These are phyloP conservation scores for Vitrella brassicaformis DNA, from an alignment of 73 alveolate genomes.

Conservation along the genomic window DNA sequence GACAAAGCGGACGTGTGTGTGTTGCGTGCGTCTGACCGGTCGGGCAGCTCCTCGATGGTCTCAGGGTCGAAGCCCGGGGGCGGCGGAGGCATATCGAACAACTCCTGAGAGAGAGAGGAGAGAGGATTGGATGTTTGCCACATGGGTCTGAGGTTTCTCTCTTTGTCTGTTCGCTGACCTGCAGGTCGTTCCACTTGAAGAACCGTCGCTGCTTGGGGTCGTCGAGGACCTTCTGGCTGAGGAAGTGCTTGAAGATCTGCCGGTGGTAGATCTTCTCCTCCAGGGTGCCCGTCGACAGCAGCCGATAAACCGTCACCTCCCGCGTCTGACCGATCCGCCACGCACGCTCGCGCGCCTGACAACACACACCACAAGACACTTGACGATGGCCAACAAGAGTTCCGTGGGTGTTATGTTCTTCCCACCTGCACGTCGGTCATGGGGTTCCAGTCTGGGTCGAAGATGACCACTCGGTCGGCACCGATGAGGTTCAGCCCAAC, in stretches of 20 bases:
- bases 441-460: constrained; percentile 99
- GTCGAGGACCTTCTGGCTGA: constrained; percentile 53
- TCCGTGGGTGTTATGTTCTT: not conserved
- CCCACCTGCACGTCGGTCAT: constrained; percentile 62
- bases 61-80: not conserved
- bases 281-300: constrained; percentile 38
- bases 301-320: constrained; percentile 87
- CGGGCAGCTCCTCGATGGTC: not conserved
- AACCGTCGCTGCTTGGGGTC: constrained; percentile 52
- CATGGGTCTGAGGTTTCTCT: not conserved
- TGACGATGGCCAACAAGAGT: not conserved
- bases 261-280: constrained; percentile 68
- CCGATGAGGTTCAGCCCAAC: constrained; percentile 77
- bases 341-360: constrained; percentile 97
- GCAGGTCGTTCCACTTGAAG: constrained; percentile 45
- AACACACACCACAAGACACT: not conserved
- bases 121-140: too few relatives aligned
- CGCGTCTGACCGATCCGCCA: constrained; percentile 98
- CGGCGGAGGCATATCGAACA: not conserved
- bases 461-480: constrained; percentile 95
- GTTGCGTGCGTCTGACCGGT: not conserved
- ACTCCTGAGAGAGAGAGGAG: too few relatives aligned
- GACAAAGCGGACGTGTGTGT: not conserved
- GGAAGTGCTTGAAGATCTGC: constrained; percentile 54
- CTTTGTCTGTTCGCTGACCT: constrained; percentile 21